Base-by-base conservation (phyloP, 768 basidiomycete genomes). In the Mycena amicta region DNA sequence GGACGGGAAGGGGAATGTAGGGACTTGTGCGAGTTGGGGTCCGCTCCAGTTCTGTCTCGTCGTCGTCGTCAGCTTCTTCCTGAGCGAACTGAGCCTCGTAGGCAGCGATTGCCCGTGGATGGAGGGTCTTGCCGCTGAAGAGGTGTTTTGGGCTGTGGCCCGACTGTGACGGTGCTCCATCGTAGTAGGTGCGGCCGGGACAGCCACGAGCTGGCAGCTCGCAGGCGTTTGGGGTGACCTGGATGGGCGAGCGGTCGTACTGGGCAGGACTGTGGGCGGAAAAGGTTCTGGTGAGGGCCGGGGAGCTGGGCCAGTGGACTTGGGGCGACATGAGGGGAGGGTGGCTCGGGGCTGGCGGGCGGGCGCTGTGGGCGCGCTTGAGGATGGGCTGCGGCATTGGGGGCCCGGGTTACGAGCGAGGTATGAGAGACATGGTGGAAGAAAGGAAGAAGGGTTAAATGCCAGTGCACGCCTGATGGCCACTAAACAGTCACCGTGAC, bases 201-300 rank as follows among this genome's bases (percentile, higher is more conserved):
- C 87, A 89, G 28, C 89, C 89, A 59, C 92, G 85, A 65, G 84
- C 90, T 31, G 92, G 92, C 23, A 94, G 80, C 11, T 86, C 85
- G 68, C 90, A 92, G 31, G 78, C 71, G 68, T 92, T 90, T 29
- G 87, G 87, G 23, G 82, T 68, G 63, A 91, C 88, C 67, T 85
- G 76, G 68, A 93, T 89, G 58, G 91, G 90, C 3, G 88, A 83
- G 57, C 92, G 88, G 77, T 93, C 91, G 74, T 93, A 93, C 6
- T 70, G 61, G 11, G 81, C 74, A 27, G 87, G 72, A 62, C 83
- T 85, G 72, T 89, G 77, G 53, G 77, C 81, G 52, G 77, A 63
- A 61, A 78, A 82, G 23, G 77, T 80, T 53, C 77, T 72, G 12
- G 82, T 81, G 64, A 84, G 77, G 18, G 78, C 70, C 26, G 83